Evolutionary conservation across 2,329 filamentous ascomycete genomes (phyloP).

Genomic region (Paraphoma sp.): DNA sequence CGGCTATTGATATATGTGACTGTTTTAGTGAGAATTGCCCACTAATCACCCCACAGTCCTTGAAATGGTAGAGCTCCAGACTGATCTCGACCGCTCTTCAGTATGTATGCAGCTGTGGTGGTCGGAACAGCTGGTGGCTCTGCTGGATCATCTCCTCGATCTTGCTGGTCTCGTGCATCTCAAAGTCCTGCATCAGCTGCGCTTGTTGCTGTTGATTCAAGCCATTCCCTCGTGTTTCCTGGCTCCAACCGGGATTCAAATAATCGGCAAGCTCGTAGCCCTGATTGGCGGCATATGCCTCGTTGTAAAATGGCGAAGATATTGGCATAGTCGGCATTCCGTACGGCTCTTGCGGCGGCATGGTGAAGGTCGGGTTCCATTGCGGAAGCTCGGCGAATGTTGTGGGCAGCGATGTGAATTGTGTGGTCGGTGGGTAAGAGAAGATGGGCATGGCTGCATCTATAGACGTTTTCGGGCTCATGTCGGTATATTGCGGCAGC

Average conservation of each 20-base stretch:
- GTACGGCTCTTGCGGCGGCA: conserved; percentile 40
- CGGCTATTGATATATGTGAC: too few species aligned
- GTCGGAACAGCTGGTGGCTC: conserved; percentile 46
- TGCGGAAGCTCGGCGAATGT: conserved; percentile 46
- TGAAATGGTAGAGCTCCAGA: not conserved
- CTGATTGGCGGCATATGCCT: conserved; percentile 43
- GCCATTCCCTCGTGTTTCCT: conserved; percentile 45
- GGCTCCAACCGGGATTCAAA: conserved; percentile 66
- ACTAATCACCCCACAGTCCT: too few species aligned
- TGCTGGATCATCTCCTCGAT: conserved; percentile 52
- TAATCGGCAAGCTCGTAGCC: conserved; percentile 48
- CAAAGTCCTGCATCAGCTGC: conserved; percentile 81
- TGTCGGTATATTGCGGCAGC: conserved; percentile 30
- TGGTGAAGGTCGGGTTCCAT: conserved; percentile 46
- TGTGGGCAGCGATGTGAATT: conserved; percentile 42
- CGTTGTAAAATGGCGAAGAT: conserved; percentile 42
- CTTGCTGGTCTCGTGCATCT: conserved; percentile 58
- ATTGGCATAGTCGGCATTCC: conserved; percentile 31
- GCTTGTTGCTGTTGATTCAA: conserved; percentile 81
- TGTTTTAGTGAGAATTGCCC: too few species aligned
- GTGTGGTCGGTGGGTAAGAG: conserved; percentile 34
- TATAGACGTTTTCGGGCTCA: conserved; percentile 39
- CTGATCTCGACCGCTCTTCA: conserved; percentile 16
- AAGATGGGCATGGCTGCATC: conserved; percentile 37
- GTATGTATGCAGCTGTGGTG: conserved; percentile 35